phyloP scores from a whole-genome alignment of 768 basidiomycete species.

The Rhizopogon vesiculosus region DNA sequence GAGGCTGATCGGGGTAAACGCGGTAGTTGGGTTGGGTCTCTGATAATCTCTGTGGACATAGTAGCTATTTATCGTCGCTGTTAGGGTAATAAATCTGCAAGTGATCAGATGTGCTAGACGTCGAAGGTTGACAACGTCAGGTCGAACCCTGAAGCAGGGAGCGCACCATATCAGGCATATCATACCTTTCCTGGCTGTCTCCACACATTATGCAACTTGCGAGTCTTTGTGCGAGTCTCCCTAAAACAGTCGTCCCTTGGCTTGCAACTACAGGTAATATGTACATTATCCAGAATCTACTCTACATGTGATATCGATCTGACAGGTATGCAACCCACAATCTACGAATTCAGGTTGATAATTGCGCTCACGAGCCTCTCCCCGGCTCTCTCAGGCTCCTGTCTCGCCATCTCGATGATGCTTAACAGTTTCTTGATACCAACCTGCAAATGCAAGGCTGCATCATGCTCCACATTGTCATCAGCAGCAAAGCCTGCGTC shows the following conservation, averaged over 20 bases:
- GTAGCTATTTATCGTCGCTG: neutral
- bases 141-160: constrained; percentile 2
- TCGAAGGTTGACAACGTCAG: neutral
- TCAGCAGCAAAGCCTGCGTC: constrained; percentile 65
- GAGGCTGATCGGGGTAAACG: constrained; percentile 60
- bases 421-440: constrained; percentile 94
- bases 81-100: neutral
- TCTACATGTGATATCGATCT: constrained; percentile 3
- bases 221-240: too few relatives aligned
- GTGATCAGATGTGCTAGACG: neutral
- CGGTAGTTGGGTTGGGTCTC: constrained; percentile 40
- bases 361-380: constrained; percentile 63
- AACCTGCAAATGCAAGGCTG: constrained; percentile 56
- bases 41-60: constrained; percentile 28
- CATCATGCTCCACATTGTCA: constrained; percentile 38
- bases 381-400: constrained; percentile 83
- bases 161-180: constrained; percentile 6
- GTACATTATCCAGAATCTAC: constrained; percentile 1
- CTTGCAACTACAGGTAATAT: neutral
- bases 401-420: constrained; percentile 93
- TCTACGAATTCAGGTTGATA: constrained; percentile 40
- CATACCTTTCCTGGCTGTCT: constrained; percentile 15
- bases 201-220: neutral
- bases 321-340: neutral
- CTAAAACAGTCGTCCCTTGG: too few relatives aligned